phyloP scores from a whole-genome alignment of 1,284 basidiomycete species.

The Ceratorhiza oryzae-sativae region DNA sequence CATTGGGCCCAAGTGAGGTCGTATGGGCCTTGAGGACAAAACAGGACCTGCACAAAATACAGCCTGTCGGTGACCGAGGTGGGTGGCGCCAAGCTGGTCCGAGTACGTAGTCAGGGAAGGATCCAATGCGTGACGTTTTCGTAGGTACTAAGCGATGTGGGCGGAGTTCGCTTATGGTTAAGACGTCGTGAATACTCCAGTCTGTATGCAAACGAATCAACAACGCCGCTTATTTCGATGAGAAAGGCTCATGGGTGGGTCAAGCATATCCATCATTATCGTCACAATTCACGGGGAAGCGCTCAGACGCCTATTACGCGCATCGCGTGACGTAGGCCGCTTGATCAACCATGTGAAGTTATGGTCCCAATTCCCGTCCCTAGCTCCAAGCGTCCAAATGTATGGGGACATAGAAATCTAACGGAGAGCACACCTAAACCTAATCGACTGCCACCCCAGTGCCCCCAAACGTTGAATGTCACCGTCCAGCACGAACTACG shows the following conservation, averaged over 20 bases:
- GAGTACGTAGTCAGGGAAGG: constrained; percentile 2
- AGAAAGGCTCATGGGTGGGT: background rate
- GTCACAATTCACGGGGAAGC: background rate
- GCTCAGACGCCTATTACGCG: background rate
- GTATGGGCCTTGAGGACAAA: background rate
- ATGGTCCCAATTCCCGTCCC: background rate
- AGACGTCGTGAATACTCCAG: background rate
- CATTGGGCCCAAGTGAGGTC: constrained; percentile 3
- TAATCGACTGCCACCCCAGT: background rate
- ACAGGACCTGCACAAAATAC: background rate
- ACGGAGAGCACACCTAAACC: constrained; percentile 12
- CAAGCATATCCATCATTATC: background rate
- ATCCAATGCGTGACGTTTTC: background rate
- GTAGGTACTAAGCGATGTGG: background rate
- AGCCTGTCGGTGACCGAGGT: background rate
- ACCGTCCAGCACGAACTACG: background rate
- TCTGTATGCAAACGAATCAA: background rate
- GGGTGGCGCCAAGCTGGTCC: background rate
- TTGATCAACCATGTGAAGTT: background rate
- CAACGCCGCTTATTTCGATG: background rate
- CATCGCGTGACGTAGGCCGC: background rate
- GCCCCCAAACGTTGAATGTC: constrained; percentile 5
- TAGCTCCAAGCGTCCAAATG: background rate
- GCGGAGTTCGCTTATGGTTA: background rate
- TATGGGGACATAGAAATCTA: background rate